Conservation (phyloP, 2,329 filamentous ascomycete species). For the Hymenoscyphus albidus region DNA sequence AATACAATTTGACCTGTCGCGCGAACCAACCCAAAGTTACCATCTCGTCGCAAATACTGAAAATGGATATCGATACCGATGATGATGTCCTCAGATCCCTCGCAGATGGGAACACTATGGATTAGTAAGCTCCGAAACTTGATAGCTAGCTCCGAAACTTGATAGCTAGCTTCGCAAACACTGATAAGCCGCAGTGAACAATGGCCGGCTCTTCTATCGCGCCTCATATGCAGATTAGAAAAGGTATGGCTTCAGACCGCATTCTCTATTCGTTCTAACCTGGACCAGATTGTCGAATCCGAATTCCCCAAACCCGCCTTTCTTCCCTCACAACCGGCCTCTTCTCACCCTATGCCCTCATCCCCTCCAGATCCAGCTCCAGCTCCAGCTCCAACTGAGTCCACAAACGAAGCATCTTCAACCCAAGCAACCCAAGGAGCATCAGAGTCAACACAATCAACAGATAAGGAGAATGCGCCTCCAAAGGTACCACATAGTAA, state of each 20-base stretch:
- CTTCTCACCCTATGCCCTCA: slow-evolving; percentile 44
- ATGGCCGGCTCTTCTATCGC: slow-evolving; percentile 39
- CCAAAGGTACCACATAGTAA: slow-evolving; percentile 39
- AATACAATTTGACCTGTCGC: background rate
- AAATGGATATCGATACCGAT: slow-evolving; percentile 55
- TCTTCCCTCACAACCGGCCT: slow-evolving; percentile 43
- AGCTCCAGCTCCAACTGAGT: slow-evolving; percentile 42
- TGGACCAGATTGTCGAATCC: slow-evolving; percentile 21
- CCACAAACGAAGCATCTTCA: slow-evolving; percentile 28
- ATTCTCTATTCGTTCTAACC: background rate
- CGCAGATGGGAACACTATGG: slow-evolving; percentile 50
- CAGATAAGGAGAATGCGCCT: slow-evolving; percentile 66
- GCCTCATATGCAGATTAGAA: slow-evolving; percentile 38
- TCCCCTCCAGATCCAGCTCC: slow-evolving; percentile 43
- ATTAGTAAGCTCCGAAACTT: slow-evolving; percentile 46
- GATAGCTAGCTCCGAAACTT: slow-evolving; percentile 4
- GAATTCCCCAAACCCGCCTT: slow-evolving; percentile 39
- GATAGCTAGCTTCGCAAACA: slow-evolving; percentile 5
- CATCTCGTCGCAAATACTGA: slow-evolving; percentile 30
- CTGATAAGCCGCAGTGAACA: slow-evolving; percentile 33
- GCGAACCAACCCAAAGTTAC: slow-evolving; percentile 5
- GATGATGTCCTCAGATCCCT: slow-evolving; percentile 40
- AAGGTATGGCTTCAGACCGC: slow-evolving; percentile 24
- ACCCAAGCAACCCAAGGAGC: slow-evolving; percentile 18
- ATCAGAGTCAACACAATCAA: slow-evolving; percentile 42